Evolutionary conservation across 192 early-diverging fungal genomes (phyloP).

Genomic region (Rhizophagus clarus): DNA sequence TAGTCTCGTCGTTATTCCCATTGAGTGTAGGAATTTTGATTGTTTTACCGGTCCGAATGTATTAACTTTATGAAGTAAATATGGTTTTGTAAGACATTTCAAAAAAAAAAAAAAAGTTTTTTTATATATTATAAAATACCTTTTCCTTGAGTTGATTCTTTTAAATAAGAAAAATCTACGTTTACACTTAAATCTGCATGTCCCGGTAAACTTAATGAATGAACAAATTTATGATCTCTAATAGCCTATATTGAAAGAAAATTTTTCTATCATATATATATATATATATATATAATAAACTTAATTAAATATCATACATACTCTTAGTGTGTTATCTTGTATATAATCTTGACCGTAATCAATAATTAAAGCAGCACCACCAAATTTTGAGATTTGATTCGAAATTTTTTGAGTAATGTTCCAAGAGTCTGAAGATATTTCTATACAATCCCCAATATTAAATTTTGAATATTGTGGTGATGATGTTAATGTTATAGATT

Average conservation of each 20-base stretch:
- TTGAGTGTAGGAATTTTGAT: constrained; percentile 67
- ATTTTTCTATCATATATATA: background rate
- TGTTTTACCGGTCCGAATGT: constrained; percentile 83
- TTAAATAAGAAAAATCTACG: constrained; percentile 85
- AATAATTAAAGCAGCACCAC: constrained; percentile 75
- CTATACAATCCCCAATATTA: constrained; percentile 75
- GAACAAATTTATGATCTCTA: constrained; percentile 75
- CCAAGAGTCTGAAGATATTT: constrained; percentile 83
- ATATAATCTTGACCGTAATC: constrained; percentile 90
- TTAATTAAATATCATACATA: constrained; percentile 31
- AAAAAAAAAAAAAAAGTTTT: background rate
- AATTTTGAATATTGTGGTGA: constrained; percentile 51
- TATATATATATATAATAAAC: no score
- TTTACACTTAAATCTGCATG: constrained; percentile 87
- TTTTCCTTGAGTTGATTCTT: constrained; percentile 51
- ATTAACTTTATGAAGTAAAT: constrained; percentile 40
- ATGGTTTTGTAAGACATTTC: background rate
- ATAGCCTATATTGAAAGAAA: constrained; percentile 65
- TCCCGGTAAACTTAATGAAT: constrained; percentile 80
- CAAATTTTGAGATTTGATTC: constrained; percentile 61
- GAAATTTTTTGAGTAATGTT: constrained; percentile 68
- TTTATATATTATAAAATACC: constrained; percentile 33
- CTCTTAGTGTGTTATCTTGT: constrained; percentile 77
- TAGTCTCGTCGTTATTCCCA: constrained; percentile 82
- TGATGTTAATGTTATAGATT: constrained; percentile 28